Evolutionary conservation across 768 basidiomycete species (phyloP), one percentile per base, ranked within the genome.

Genomic region (Cyathus striatus): DNA sequence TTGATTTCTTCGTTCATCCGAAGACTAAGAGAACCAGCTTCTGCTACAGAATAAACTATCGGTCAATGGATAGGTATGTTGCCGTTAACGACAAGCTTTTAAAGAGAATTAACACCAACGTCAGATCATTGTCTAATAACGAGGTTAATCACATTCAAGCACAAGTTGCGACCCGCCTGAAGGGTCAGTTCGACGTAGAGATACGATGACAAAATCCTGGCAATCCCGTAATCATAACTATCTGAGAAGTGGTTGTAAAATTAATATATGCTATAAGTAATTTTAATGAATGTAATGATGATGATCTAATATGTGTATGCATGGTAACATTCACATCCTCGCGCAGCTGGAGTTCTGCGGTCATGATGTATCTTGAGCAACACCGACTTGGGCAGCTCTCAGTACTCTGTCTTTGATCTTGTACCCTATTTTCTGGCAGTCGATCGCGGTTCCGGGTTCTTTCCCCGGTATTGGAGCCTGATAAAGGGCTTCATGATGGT

Each of bases 331-430:
- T 3, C n/a, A 37, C 21, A 37, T 37, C 35, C 6, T 20, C n/a
- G n/a, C n/a, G n/a, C 18, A 37, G 35, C 20, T 20, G 10, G 5
- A 3, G 12, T 12, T 36, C 37, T 42, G 49, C 48, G 48, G 53
- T 56, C 59, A 65, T 65, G 69, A 68, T 42, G 62, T 60, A 46
- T 87, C 84, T 65, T 91, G 87, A 14, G 83, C 93, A 21, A 97
- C 94, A 44, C 95, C 96, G 44, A 98, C 96, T 70, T 97, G 92
- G 17, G 96, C 93, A 3, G 96, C 91, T 44, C 96, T 78, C 60
- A 99, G 65, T 44, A 94, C 79, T 48, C 96, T 79, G 51, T 91
- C 90, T 68, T 95, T 96, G 69, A 99, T 92, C 68, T 74, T 90
- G 70, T 90, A 98, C 3, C 93, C 94, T 43, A 73, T 71, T 70